A percentile compares a stretch with the other conserved stretches of the same genome.
phyloP scores from a whole-genome alignment of 306 rosid species.

The Coriaria nepalensis region DNA sequence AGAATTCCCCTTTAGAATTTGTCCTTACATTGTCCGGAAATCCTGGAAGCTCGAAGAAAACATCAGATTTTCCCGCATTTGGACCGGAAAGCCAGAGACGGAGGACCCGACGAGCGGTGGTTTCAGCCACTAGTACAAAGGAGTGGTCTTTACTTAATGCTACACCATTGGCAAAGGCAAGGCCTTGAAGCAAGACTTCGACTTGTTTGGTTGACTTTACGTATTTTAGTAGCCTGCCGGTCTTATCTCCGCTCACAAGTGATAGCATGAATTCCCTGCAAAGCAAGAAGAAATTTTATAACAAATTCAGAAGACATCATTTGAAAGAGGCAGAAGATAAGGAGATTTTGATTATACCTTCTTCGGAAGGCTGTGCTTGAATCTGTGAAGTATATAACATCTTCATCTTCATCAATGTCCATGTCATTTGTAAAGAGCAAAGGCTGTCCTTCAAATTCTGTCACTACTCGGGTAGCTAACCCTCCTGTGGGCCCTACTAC shows the following conservation, averaged over 20 bases:
- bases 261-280: slow-evolving; percentile 70
- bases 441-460: slow-evolving; percentile 61
- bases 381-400: slow-evolving; percentile 68
- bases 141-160: slow-evolving; percentile 66
- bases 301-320: too few species aligned
- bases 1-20: slow-evolving; percentile 57
- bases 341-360: too few species aligned
- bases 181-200: slow-evolving; percentile 35
- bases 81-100: slow-evolving; percentile 86
- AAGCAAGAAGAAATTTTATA: slow-evolving; percentile 4
- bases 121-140: slow-evolving; percentile 66
- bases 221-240: slow-evolving; percentile 64
- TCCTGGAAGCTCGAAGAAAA: slow-evolving; percentile 57
- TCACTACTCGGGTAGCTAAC: slow-evolving; percentile 49
- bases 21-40: slow-evolving; percentile 76
- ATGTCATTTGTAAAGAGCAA: slow-evolving; percentile 69
- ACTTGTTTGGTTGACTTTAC: slow-evolving; percentile 54
- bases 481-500: slow-evolving; percentile 81
- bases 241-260: slow-evolving; percentile 48
- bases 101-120: slow-evolving; percentile 35
- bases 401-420: slow-evolving; percentile 61
- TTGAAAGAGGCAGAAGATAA: too few species aligned
- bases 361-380: slow-evolving; percentile 51
- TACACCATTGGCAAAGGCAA: slow-evolving; percentile 78
- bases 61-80: slow-evolving; percentile 46